Base-by-base conservation (phyloP, 106 monocot genomes). In the Dioscorea zingiberensis region DNA sequence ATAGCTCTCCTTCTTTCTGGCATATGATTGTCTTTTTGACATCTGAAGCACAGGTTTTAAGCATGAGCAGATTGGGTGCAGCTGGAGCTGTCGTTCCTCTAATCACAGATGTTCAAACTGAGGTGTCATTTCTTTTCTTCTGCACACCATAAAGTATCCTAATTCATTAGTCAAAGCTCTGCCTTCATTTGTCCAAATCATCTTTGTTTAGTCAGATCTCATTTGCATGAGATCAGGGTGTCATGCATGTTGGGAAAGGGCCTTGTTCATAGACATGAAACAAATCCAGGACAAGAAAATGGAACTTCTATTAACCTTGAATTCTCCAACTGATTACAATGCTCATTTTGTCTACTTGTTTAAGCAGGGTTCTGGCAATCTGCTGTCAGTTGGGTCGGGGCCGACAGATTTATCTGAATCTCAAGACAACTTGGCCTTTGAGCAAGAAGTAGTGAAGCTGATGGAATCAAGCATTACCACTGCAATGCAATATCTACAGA, bases 51-150 rank as follows among this genome's bases (percentile, higher is more conserved):
- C 64, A 90, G 95, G 84, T 95, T 48, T 73, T 91, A 27, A 91
- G 91, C 74, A 95, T 85, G 85, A 91, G 90, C 69, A 73, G 95
- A 78, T 54, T 87, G 25, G 87, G 87, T 49, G 85, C 87, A 63
- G 75, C 84, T 66, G 81, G 77, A 63, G 84, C 89, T 32, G 82
- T 78, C 25, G 70, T 81, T 67, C 87, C 90, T 25, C 64, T 80
- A 21, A 75, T 85, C 30, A 85, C 77, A 59, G 87, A 84, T 57
- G 56, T 64, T 63, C 77, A 87, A 59, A 19, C 75, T 64, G 90
- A 90, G 90, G 90, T 93, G n/a, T 51, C 23, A 6, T 5, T 17
- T 46, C 57, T 29, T 13, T 29, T n/a, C n/a, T n/a, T n/a, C n/a
- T n/a, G n/a, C n/a, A n/a, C 57, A 8, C 57, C 7, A 38, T 6